Conservation (phyloP, 768 basidiomycete species). For the Steccherinum ochraceum region DNA sequence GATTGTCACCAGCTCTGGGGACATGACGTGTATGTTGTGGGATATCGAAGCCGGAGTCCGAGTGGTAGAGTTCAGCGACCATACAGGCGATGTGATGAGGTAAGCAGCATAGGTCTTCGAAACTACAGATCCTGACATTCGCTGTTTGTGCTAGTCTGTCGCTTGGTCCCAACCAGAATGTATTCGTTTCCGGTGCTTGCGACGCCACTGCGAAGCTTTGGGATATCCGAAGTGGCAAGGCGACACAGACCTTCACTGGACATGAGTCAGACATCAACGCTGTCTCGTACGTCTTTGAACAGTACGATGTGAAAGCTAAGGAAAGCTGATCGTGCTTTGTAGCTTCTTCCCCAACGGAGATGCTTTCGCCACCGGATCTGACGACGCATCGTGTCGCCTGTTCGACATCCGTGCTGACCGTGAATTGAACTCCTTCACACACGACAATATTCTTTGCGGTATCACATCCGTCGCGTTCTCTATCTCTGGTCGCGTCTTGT, state of each 20-base stretch:
- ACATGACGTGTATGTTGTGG: conserved; percentile 99
- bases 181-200: conserved; percentile 98
- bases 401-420: conserved; percentile 98
- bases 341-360: conserved; percentile 99
- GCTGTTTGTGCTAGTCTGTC: conserved; percentile 58
- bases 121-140: conserved; percentile 7
- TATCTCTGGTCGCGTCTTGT: conserved; percentile 92
- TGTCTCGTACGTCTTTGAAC: conserved; percentile 67
- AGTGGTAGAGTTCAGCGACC: conserved; percentile 98
- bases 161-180: conserved; percentile 86
- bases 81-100: conserved; percentile 99
- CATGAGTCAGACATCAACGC: conserved; percentile 99
- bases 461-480: conserved; percentile 99
- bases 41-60: conserved; percentile 97
- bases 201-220: conserved; percentile 98
- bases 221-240: conserved; percentile 97
- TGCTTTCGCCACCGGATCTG: conserved; percentile 97
- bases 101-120: conserved; percentile 28
- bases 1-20: conserved; percentile 95
- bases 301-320: conserved; percentile 5
- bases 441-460: conserved; percentile 98
- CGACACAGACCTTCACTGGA: conserved; percentile 97
- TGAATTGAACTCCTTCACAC: conserved; percentile 93
- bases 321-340: not conserved
- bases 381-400: conserved; percentile 96